Base-by-base conservation (phyloP, 1,284 basidiomycete species). In the Schizophyllum commune region DNA sequence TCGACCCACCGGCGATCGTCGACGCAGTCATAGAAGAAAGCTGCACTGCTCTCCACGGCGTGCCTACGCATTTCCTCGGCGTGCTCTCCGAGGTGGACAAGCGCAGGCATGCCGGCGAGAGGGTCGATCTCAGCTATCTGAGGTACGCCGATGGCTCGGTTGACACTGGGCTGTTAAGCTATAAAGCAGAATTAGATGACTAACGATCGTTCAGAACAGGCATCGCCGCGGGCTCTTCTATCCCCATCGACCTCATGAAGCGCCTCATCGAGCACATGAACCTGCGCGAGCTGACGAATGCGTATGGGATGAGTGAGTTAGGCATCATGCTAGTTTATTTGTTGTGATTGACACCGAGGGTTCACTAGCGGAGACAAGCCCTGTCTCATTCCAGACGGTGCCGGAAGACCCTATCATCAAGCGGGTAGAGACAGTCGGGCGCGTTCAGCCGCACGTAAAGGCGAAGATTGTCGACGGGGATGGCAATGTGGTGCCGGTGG, bases 31-130 rank as follows among this genome's bases (percentile, higher is more conserved):
- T 79, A 6, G 75, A 80, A 34, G 89, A 92, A 66, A 75, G 75
- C 60, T 92, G 89, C 62, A 92, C 91, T 0, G 89, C 88, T 0
- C 73, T 94, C 58, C 90, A 94, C 67, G 92, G 91, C 7, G 92
- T 94, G 1, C 91, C 92, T 0, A 92, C 91, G 0, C 91, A 93
- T 69, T 93, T 93, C 72, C 77, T 91, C 4, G 89, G 86, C 4
- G 80, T 92, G 1, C 75, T 94, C 19, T 72, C 80, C 0, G 88
- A 90, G 70, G 76, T 91, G 3, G 81, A 85, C 62, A 79, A 76
- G 59, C 74, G 87, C 55, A 74, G 74, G 54, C 70, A 75, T 1
- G 74, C 64, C 5, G 83, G 84, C 0, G 75, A 82, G 60, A 67
- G 62, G 5, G 64, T 82, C 1, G 80, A 89, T 66, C 74, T 82